phyloP scores from a whole-genome alignment of 2,329 filamentous ascomycete genomes.

The Byssothecium circinans region DNA sequence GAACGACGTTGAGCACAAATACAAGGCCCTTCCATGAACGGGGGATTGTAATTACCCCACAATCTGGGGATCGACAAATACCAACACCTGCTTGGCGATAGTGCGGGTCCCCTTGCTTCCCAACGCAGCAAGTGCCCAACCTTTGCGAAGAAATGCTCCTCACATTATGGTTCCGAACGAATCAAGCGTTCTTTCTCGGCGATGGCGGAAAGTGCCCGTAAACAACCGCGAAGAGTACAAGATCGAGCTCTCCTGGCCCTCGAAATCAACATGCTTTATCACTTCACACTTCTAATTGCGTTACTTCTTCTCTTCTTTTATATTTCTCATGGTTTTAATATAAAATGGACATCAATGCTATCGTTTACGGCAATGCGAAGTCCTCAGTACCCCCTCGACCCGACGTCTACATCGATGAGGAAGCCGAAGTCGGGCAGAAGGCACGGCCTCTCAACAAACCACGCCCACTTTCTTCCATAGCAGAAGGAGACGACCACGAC shows the following conservation, averaged over 20 bases:
- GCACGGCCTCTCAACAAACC: constrained; percentile 1
- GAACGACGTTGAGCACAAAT: not conserved
- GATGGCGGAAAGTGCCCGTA: not conserved
- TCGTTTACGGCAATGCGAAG: constrained; percentile 1
- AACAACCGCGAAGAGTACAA: not conserved
- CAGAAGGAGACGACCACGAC: not conserved
- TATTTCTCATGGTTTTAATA: not conserved
- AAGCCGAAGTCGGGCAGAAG: constrained; percentile 1
- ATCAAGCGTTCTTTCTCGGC: not conserved
- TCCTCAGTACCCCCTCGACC: constrained; percentile 1
- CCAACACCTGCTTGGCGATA: no score
- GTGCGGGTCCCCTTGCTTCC: not conserved
- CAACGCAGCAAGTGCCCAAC: no score
- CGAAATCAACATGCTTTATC: not conserved
- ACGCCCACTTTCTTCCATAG: not conserved
- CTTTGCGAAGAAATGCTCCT: no score
- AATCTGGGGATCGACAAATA: not conserved
- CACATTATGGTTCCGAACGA: not conserved
- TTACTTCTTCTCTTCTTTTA: not conserved
- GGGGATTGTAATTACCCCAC: not conserved
- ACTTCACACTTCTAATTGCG: not conserved
- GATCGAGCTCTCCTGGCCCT: not conserved
- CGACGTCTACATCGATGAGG: constrained; percentile 7
- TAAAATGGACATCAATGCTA: constrained; percentile 6
- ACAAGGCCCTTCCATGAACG: no score